Evolutionary conservation across 495 filamentous ascomycete species (phyloP).

Genomic region (Trichoderma reesei): DNA sequence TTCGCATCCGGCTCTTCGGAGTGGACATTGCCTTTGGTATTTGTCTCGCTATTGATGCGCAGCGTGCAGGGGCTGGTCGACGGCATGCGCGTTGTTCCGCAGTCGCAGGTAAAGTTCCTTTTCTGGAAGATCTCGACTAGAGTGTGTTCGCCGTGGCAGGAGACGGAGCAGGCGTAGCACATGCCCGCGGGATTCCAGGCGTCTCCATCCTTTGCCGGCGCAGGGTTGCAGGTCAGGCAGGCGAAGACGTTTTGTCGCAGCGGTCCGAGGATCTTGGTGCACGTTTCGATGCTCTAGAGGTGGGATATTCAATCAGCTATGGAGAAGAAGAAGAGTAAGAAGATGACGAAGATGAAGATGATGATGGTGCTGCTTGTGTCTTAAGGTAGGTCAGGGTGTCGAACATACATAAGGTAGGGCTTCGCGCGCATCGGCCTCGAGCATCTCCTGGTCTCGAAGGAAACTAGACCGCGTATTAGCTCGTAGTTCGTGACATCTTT

Average conservation of each 20-base stretch:
- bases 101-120: constrained; percentile 93
- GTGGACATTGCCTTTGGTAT: constrained; percentile 62
- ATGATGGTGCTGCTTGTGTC: constrained; percentile 13
- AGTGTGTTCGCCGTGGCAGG: constrained; percentile 90
- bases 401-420: constrained; percentile 71
- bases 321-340: no score
- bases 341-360: no score
- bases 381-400: constrained; percentile 6
- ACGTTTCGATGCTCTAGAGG: constrained; percentile 74
- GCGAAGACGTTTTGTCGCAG: constrained; percentile 81
- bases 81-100: constrained; percentile 76
- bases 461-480: constrained; percentile 42
- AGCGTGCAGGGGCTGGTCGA: constrained; percentile 62
- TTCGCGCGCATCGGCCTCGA: constrained; percentile 93
- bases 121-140: constrained; percentile 95
- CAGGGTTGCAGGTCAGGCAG: constrained; percentile 87
- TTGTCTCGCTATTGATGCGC: constrained; percentile 62
- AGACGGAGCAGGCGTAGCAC: constrained; percentile 93
- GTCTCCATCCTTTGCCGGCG: constrained; percentile 48
- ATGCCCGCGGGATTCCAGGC: constrained; percentile 70
- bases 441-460: constrained; percentile 76
- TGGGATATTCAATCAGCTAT: constrained; percentile 6
- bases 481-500: no score
- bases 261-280: constrained; percentile 77
- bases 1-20: constrained; percentile 59